These are phyloP conservation scores for Stephania yunnanensis DNA, from an alignment of 164 flowering plant species.

Conservation along the genomic window DNA sequence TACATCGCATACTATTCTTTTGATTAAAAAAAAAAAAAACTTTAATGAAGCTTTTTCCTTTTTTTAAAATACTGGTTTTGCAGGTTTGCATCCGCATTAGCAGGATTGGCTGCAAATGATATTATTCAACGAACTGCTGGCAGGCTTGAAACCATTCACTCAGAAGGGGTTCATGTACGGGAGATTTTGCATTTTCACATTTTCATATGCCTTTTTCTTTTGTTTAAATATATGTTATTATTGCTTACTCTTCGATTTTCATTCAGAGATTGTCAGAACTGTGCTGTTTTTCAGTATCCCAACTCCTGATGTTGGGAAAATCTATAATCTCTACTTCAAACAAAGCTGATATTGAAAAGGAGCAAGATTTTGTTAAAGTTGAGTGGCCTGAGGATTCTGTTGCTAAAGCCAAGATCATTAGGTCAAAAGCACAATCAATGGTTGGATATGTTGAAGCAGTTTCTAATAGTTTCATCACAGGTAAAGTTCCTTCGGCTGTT, in stretches of 20 bases:
- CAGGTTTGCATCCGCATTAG: constrained; percentile 74
- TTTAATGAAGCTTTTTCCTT: not conserved
- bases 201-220: not conserved
- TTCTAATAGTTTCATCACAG: constrained; percentile 81
- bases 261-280: constrained; percentile 93
- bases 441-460: constrained; percentile 70
- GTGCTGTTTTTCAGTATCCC: constrained; percentile 80
- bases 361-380: constrained; percentile 38
- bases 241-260: not conserved
- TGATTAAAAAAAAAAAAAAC: not conserved
- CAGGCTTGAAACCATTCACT: constrained; percentile 81
- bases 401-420: constrained; percentile 75
- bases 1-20: not conserved
- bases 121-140: constrained; percentile 74
- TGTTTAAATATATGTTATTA: not conserved
- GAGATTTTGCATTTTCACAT: not conserved
- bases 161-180: constrained; percentile 94
- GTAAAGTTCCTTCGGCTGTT: constrained; percentile 24
- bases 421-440: constrained; percentile 72
- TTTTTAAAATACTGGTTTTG: constrained; percentile 7
- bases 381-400: constrained; percentile 92
- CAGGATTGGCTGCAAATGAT: constrained; percentile 66
- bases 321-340: constrained; percentile 63
- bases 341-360: constrained; percentile 48
- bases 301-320: constrained; percentile 72